phyloP scores from a whole-genome alignment of 1,284 basidiomycete species.

The Moesziomyces sp. region DNA sequence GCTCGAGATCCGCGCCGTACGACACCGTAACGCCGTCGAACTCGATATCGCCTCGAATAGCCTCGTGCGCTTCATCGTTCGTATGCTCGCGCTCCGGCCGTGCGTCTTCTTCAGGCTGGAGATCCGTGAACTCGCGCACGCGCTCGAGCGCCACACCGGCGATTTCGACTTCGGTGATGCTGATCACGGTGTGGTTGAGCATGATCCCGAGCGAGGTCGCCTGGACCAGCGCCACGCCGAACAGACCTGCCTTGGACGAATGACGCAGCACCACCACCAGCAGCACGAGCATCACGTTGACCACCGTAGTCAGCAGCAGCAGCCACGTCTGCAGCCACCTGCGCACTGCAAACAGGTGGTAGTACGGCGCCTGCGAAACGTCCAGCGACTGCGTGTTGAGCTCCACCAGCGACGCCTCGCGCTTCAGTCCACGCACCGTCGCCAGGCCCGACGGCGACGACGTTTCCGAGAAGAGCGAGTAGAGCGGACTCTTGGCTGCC shows the following conservation, averaged over 20 bases:
- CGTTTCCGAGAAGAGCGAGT: conserved; percentile 46
- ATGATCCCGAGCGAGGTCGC: conserved; percentile 42
- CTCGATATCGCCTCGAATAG: conserved; percentile 30
- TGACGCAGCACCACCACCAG: conserved; percentile 50
- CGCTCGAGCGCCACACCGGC: conserved; percentile 66
- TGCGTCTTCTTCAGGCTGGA: conserved; percentile 45
- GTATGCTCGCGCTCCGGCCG: conserved; percentile 8
- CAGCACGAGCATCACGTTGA: conserved; percentile 48
- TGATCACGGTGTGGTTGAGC: conserved; percentile 49
- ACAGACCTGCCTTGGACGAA: conserved; percentile 43
- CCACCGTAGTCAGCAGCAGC: conserved; percentile 31
- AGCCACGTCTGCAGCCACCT: conserved; percentile 58
- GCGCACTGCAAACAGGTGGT: conserved; percentile 47
- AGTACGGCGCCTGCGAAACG: conserved; percentile 49
- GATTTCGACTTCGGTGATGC: conserved; percentile 67
- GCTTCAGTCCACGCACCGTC: conserved; percentile 48
- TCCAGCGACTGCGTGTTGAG: conserved; percentile 41
- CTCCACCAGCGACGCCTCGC: conserved; percentile 31
- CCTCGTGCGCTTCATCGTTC: not conserved
- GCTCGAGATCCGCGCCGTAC: conserved; percentile 36
- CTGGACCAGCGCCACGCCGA: conserved; percentile 66
- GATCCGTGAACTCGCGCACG: conserved; percentile 59
- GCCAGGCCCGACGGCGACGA: conserved; percentile 48
- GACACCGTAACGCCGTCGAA: conserved; percentile 45
- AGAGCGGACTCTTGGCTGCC: conserved; percentile 51